Evolutionary conservation across 2,329 filamentous ascomycete species (phyloP).

Genomic region (Stachybotrys chartarum): DNA sequence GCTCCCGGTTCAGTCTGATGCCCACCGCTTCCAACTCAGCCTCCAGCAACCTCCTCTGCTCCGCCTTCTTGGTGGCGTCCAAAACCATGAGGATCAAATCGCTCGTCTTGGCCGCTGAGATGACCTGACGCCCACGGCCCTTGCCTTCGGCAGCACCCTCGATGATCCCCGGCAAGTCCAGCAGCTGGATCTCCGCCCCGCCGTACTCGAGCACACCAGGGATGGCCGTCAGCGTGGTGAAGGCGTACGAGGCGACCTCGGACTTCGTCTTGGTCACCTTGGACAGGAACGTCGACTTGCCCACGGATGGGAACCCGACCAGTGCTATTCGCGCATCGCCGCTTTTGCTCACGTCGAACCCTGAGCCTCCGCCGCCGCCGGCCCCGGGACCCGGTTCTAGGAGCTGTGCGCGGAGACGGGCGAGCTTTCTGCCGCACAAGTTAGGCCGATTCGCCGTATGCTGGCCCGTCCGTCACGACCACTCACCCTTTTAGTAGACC

Average conservation of each 20-base stretch:
- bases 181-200: constrained; percentile 93
- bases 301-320: constrained; percentile 97
- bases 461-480: background rate
- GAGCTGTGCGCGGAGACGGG: constrained; percentile 86
- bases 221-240: constrained; percentile 96
- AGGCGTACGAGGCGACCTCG: constrained; percentile 91
- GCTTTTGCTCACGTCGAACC: constrained; percentile 92
- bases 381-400: constrained; percentile 80
- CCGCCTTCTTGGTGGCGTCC: constrained; percentile 92
- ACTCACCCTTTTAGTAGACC: constrained; percentile 90
- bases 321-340: constrained; percentile 95
- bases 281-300: constrained; percentile 97
- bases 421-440: constrained; percentile 67
- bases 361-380: constrained; percentile 69
- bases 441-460: background rate
- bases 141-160: constrained; percentile 95
- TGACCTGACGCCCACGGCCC: constrained; percentile 90
- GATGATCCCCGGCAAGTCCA: constrained; percentile 97
- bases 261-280: constrained; percentile 98
- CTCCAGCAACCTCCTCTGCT: constrained; percentile 84
- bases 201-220: constrained; percentile 96
- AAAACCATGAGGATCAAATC: constrained; percentile 95
- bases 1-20: constrained; percentile 84
- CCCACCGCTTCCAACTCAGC: constrained; percentile 91
- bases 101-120: constrained; percentile 96